These are phyloP conservation scores for Aspergillus quadrilineatus DNA, from an alignment of 2,329 filamentous ascomycete genomes.

Conservation along the genomic window DNA sequence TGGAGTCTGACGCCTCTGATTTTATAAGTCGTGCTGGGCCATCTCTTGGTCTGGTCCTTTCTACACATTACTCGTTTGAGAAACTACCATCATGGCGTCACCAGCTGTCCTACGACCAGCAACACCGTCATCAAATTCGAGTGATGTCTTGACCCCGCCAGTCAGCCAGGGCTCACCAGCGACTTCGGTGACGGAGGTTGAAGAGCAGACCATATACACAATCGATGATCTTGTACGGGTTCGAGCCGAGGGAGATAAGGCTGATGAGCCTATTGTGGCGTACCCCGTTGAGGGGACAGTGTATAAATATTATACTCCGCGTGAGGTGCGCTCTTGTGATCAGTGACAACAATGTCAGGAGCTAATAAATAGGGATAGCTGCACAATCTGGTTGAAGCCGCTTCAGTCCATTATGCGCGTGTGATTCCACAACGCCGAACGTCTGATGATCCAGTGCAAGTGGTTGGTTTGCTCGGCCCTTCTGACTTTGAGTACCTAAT, in stretches of 20 bases:
- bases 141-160: background rate
- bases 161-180: conserved; percentile 6
- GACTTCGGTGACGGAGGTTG: conserved; percentile 8
- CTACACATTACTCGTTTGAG: background rate
- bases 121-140: conserved; percentile 1
- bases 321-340: conserved; percentile 10
- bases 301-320: conserved; percentile 21
- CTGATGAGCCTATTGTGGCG: conserved; percentile 19
- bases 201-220: conserved; percentile 14
- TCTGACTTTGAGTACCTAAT: conserved; percentile 28
- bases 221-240: conserved; percentile 17
- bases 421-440: conserved; percentile 19
- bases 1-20: background rate
- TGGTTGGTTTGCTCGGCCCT: conserved; percentile 24
- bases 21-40: background rate
- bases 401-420: conserved; percentile 19
- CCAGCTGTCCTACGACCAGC: conserved; percentile 2
- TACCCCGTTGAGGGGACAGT: conserved; percentile 17
- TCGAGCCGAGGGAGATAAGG: conserved; percentile 10
- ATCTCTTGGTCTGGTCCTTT: background rate
- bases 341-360: background rate
- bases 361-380: conserved; percentile 11
- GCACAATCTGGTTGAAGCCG: conserved; percentile 19
- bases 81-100: conserved; percentile 6
- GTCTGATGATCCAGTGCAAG: conserved; percentile 23